Evolutionary conservation across 2,329 filamentous ascomycete genomes (phyloP), one percentile per base, ranked within the genome.

Genomic region (Sphaerostilbella broomeana): DNA sequence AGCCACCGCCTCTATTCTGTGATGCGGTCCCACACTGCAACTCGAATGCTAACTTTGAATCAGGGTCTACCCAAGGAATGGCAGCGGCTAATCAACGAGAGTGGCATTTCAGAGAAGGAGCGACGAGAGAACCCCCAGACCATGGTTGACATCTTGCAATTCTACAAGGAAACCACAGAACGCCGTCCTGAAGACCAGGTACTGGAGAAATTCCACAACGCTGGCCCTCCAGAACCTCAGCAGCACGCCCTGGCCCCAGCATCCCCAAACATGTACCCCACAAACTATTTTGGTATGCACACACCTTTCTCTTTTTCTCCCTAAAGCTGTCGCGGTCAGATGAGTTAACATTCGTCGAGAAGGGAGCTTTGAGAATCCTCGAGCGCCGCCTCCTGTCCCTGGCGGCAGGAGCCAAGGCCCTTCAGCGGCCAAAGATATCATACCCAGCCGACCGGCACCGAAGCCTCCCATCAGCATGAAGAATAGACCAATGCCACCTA

Each of bases 11-110:
- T 38, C 42, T n/a, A n/a, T n/a, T n/a, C n/a, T n/a, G n/a, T n/a
- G 31, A 35, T 20, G 24, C 30, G 30, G 37, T 28, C 26, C 16
- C 11, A n/a, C 25, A 12, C 15, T 15, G 13, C 16, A 16, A 7
- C 9, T 13, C 15, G 31, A 15, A 46, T 46, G 45, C 46, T 53
- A 46, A 50, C 44, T 34, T 38, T 19, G 18, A 17, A 26, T 45
- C 56, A 92, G 88, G 92, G 92, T 48, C 74, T 98, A 19, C 92
- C 92, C 13, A 94, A 92, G 63, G 92, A 97, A 75, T 98, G 92
- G 92, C 90, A 97, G 66, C 83, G 87, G 46, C 77, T 95, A 59
- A 79, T 98, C 57, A 86, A 90, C 66, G 89, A 95, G 63, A 95
- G 86, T 62, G 92, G 92, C 48, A 95, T 98, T 55, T 86, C 89